Evolutionary conservation across 805 yeast genomes (phyloP), one percentile per base, ranked within the genome.

Genomic region (Saturnispora halmiae): DNA sequence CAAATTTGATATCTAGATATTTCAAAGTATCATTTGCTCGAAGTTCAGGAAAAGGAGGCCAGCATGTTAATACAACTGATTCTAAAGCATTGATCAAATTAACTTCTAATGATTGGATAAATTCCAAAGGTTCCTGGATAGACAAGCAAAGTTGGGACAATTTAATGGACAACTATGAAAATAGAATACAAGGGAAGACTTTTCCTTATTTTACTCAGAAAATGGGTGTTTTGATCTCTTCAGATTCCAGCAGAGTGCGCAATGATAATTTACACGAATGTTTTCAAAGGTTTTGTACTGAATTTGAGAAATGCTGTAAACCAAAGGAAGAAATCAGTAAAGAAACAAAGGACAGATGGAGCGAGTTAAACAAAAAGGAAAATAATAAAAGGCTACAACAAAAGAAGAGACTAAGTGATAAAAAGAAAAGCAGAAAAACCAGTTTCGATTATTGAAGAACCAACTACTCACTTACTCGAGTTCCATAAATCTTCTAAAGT

Each of bases 401-500:
- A 1, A 59, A 59, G 37, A 53, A 49, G 38, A 27, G 16, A 13
- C 47, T 46, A 18, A 55, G 56, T 15, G 55, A 54, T 40, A 59
- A 56, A 41, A 37, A 28, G 16, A n/a, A 34, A 22, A 42, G 56
- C 18, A 44, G 44, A 21, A 50, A 46, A 34, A 36, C 52, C 18
- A 42, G 31, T 33, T 19, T 52, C 16, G 41, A 41, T 33, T 54
- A 52, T 26, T 44, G 36, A 22, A 46, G 30, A 31, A 31, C n/a
- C 31, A 42, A 25, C 11, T 15, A 18, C 33, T 27, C 19, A 36
- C 13, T 29, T 36, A 36, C 33, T 27, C 10, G 31, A 25, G n/a
- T 2, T 64, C 94, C 94, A 79, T 50, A 78, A 55, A 52, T 82
- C 87, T 56, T 72, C 74, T 40, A 86, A 66, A 33, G 95, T 95